Base-by-base conservation (phyloP, 2,329 filamentous ascomycete species). In the Hortaea werneckii region DNA sequence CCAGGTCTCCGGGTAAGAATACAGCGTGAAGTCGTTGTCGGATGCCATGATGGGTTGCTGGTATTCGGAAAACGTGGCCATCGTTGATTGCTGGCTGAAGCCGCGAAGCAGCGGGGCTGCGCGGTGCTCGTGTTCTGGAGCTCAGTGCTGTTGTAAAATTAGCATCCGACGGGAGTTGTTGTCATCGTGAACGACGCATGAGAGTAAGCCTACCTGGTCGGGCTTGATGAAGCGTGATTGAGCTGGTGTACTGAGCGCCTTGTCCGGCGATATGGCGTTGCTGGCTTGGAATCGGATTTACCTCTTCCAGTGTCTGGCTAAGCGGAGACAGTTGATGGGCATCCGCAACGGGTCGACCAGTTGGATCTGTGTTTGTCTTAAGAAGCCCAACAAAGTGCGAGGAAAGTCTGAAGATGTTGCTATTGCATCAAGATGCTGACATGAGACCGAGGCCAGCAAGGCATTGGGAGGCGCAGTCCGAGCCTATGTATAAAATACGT, bases 11-110 rank as follows among this genome's bases (percentile, higher is more conserved):
- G 52, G 45, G 46, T 55, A 62, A 27, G 60, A 54, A 48, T 60
- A 62, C 39, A 63, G 54, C 9, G 57, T 55, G 54, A 64, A 62
- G 49, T 64, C 62, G 45, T 54, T 47, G 50, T 56, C 34, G 37
- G 54, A 51, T 7, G 54, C 51, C 54, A 61, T 58, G 32, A 50
- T 54, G 29, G 55, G 55, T 29, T 50, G 45, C 38, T 50, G 51
- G 42, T 58, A 59, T 34, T 61, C 55, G 47, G 59, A 53, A 46
- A 50, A 62, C 12, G 59, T 59, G 20, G 58, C 51, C 60, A 63
- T 63, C 44, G 12, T 45, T 39, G 32, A 32, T 28, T 40, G 39
- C 50, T 45, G n/a, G n/a, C 48, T 27, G 35, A 35, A 49, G 45
- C 49, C 47, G 44, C 42, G 39, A 43, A 29, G 28, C 42, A 40